Conservation (phyloP, 2,329 filamentous ascomycete species). For the Epicoccum nigrum region DNA sequence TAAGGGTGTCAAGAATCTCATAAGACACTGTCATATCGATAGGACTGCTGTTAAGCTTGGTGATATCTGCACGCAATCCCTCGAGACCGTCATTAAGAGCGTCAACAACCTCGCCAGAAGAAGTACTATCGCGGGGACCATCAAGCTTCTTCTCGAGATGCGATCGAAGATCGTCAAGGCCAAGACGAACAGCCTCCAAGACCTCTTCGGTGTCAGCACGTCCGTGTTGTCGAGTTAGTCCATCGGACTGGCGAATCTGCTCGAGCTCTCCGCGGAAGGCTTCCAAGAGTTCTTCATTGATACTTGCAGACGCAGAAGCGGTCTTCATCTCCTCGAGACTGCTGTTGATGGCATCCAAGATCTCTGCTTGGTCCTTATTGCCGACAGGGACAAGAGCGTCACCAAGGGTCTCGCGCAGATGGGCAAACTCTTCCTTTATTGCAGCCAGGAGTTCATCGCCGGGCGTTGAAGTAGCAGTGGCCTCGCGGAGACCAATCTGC, state of each 20-base stretch:
- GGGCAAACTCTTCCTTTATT: conserved; percentile 63
- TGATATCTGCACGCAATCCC: conserved; percentile 74
- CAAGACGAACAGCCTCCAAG: conserved; percentile 56
- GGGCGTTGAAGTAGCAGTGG: conserved; percentile 30
- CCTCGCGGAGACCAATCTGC: conserved; percentile 52
- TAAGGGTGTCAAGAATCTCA: conserved; percentile 87
- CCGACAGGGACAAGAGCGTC: conserved; percentile 49
- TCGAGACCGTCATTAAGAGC: conserved; percentile 74
- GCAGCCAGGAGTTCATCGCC: conserved; percentile 55
- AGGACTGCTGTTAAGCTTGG: conserved; percentile 77
- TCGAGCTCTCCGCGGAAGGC: conserved; percentile 59
- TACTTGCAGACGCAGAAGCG: conserved; percentile 34
- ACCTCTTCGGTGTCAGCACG: conserved; percentile 56
- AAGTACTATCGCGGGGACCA: conserved; percentile 57
- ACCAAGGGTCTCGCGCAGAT: conserved; percentile 51
- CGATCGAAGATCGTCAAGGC: conserved; percentile 57
- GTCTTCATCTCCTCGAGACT: conserved; percentile 49
- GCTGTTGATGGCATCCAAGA: conserved; percentile 48
- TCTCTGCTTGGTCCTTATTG: conserved; percentile 48
- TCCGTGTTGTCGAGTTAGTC: conserved; percentile 48
- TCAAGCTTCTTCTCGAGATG: conserved; percentile 60
- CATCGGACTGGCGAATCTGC: conserved; percentile 52
- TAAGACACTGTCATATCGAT: conserved; percentile 83
- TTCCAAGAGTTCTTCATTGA: conserved; percentile 59
- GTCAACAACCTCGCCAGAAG: conserved; percentile 65